Percentiles rank a stretch among this genome's conserved stretches.
These are phyloP conservation scores for Gymnopilus dilepis DNA, from an alignment of 768 basidiomycete genomes.

Conservation along the genomic window DNA sequence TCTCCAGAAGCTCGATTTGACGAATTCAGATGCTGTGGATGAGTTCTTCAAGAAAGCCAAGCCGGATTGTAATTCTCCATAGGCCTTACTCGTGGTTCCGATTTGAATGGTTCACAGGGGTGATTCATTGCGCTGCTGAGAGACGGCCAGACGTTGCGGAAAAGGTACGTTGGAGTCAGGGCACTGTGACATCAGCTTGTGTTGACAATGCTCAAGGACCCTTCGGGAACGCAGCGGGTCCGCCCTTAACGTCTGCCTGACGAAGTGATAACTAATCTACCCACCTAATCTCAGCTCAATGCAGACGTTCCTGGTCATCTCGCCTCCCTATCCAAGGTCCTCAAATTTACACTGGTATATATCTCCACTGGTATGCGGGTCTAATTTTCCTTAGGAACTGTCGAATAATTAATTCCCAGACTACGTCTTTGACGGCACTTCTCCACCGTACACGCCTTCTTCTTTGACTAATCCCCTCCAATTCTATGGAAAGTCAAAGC, in stretches of 20 bases:
- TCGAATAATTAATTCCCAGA: conserved; percentile 49
- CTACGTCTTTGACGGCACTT: conserved; percentile 95
- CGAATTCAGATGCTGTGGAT: conserved; percentile 58
- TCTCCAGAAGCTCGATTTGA: conserved; percentile 69
- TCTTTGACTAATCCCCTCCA: conserved; percentile 84
- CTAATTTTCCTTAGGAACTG: neutral
- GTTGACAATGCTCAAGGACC: conserved; percentile 52
- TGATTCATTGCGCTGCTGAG: conserved; percentile 96
- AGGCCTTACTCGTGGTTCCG: neutral
- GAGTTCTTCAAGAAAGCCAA: conserved; percentile 58
- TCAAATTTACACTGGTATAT: conserved; percentile 79
- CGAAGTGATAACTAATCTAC: neutral
- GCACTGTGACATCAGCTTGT: neutral
- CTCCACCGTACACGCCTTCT: conserved; percentile 84
- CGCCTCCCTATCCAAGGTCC: conserved; percentile 63
- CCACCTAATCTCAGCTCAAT: conserved; percentile 64
- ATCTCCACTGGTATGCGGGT: conserved; percentile 83
- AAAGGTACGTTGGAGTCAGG: conserved; percentile 53
- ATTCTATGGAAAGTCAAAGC: conserved; percentile 86
- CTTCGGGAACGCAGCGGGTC: conserved; percentile 68
- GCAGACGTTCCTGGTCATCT: conserved; percentile 75
- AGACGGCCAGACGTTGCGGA: conserved; percentile 92
- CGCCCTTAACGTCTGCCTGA: conserved; percentile 16
- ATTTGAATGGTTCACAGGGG: conserved; percentile 51
- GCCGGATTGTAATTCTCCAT: conserved; percentile 61